Evolutionary conservation across 2,329 filamentous ascomycete species (phyloP).

Genomic region (Exophiala sideris): DNA sequence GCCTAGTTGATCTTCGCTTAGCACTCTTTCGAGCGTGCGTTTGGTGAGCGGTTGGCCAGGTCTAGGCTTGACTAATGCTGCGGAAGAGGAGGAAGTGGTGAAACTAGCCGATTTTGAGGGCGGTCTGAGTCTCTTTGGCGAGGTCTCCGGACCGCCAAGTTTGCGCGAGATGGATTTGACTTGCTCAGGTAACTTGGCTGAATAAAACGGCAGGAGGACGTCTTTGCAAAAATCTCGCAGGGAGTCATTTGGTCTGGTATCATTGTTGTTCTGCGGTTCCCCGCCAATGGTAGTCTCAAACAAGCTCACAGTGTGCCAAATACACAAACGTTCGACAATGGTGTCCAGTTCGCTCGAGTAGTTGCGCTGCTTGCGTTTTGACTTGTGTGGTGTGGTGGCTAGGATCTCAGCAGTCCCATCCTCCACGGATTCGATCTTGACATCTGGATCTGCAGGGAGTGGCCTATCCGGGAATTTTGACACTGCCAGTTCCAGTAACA

Average conservation of each 20-base stretch:
- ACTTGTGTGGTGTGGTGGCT: conserved; percentile 15
- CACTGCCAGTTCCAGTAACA: conserved; percentile 38
- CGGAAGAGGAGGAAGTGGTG: conserved; percentile 50
- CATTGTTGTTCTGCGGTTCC: conserved; percentile 12
- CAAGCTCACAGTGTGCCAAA: conserved; percentile 48
- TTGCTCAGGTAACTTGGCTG: conserved; percentile 45
- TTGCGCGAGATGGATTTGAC: conserved; percentile 47
- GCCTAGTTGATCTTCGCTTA: conserved; percentile 43
- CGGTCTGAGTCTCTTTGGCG: conserved; percentile 32
- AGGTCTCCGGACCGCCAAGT: conserved; percentile 42
- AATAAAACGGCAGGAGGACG: conserved; percentile 50
- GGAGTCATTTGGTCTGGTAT: conserved; percentile 37
- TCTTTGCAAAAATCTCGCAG: conserved; percentile 50
- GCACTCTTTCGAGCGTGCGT: conserved; percentile 44
- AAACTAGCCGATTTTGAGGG: conserved; percentile 33
- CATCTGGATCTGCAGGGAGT: conserved; percentile 39
- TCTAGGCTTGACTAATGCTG: conserved; percentile 29
- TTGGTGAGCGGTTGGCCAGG: conserved; percentile 34
- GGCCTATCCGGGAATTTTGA: conserved; percentile 25
- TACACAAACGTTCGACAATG: conserved; percentile 48
- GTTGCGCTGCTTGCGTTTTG: conserved; percentile 42
- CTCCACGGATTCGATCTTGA: conserved; percentile 36
- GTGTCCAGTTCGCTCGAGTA: conserved; percentile 45
- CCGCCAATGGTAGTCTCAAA: conserved; percentile 35
- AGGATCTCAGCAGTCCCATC: conserved; percentile 23